phyloP scores from a whole-genome alignment of 345 rosid genomes.

The Barbarea vulgaris region DNA sequence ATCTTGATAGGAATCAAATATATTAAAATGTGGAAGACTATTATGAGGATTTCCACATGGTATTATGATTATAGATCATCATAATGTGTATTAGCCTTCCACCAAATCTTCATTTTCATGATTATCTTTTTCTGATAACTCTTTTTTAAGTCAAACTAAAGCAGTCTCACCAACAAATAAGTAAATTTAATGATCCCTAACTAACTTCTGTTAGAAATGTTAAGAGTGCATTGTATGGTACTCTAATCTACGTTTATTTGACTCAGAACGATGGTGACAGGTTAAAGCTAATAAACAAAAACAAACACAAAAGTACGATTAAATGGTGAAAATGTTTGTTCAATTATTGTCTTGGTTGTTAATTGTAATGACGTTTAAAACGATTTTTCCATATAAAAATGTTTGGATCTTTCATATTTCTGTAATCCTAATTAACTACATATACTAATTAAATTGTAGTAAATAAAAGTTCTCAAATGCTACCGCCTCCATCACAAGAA shows the following conservation, averaged over 20 bases:
- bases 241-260: conserved; percentile 1
- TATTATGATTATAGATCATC: conserved; percentile 24
- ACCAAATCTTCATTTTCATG: conserved; percentile 26
- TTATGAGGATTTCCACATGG: conserved; percentile 23
- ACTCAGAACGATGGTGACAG: neutral
- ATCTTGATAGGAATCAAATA: neutral
- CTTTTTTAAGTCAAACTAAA: conserved; percentile 17
- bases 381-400: neutral
- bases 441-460: too few species aligned
- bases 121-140: conserved; percentile 4
- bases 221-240: conserved; percentile 3
- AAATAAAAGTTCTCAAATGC: too few species aligned
- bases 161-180: neutral
- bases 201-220: conserved; percentile 22
- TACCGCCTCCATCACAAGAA: neutral
- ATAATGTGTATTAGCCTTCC: conserved; percentile 29
- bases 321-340: neutral
- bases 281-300: neutral
- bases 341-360: neutral
- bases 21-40: neutral
- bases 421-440: too few species aligned
- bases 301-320: neutral
- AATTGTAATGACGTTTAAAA: neutral
- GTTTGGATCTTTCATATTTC: too few species aligned
- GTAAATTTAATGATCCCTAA: neutral